Percentiles rank a stretch among this genome's conserved stretches.
These are phyloP conservation scores for Telfairia occidentalis DNA, from an alignment of 331 rosid genomes.

Conservation along the genomic window DNA sequence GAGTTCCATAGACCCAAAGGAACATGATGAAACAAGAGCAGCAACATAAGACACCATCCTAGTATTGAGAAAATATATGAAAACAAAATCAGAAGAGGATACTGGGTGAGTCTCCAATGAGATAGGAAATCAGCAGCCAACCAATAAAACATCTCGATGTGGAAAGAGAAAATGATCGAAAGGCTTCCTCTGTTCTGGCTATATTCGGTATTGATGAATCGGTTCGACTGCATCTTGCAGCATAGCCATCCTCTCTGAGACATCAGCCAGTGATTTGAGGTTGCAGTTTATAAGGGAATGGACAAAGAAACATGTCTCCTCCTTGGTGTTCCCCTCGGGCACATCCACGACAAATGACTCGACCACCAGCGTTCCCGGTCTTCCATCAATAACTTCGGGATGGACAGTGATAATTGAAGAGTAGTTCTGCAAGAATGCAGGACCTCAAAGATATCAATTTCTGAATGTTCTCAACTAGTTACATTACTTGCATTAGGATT, in stretches of 20 bases:
- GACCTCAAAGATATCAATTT: constrained; percentile 1
- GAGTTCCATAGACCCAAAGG: background rate
- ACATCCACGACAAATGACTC: constrained; percentile 62
- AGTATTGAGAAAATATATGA: background rate
- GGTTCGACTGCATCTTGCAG: constrained; percentile 36
- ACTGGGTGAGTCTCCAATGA: constrained; percentile 11
- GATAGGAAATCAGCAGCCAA: constrained; percentile 2
- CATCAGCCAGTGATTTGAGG: constrained; percentile 53
- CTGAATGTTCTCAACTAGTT: background rate
- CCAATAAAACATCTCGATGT: background rate
- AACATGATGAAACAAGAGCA: background rate
- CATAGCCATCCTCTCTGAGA: constrained; percentile 62
- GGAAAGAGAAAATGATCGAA: background rate
- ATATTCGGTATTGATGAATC: background rate
- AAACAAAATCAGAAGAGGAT: constrained; percentile 8
- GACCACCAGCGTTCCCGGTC: constrained; percentile 61
- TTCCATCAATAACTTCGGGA: constrained; percentile 51
- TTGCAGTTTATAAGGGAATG: constrained; percentile 57
- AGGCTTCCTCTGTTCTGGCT: background rate
- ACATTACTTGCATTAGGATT: background rate
- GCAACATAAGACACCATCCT: background rate
- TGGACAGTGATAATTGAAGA: constrained; percentile 56
- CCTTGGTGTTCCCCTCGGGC: constrained; percentile 55
- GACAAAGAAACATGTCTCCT: constrained; percentile 32
- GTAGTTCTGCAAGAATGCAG: constrained; percentile 42